Evolutionary conservation across 306 rosid species (phyloP).

Genomic region (Echinosophora koreensis): DNA sequence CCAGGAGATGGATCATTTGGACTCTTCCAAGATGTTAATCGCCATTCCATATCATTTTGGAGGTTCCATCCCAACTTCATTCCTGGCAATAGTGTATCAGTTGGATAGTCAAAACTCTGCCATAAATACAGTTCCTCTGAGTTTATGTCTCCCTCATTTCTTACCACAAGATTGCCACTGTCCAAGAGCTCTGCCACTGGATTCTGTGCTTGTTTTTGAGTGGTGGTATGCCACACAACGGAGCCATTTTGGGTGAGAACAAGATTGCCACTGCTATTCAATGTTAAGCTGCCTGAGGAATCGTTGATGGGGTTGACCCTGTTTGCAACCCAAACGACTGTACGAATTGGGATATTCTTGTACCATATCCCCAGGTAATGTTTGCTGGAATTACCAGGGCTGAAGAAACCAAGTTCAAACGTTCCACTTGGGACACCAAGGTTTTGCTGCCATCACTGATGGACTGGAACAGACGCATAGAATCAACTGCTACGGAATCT

Average conservation of each 20-base stretch:
- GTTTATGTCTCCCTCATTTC: not conserved
- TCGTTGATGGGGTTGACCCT: conserved; percentile 12
- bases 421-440: conserved; percentile 43
- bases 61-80: conserved; percentile 11
- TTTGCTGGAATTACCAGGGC: conserved; percentile 31
- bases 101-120: conserved; percentile 10
- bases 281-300: not conserved
- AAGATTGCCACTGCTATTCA: not conserved
- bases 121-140: conserved; percentile 16
- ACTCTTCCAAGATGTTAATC: conserved; percentile 13
- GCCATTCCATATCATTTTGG: not conserved
- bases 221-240: not conserved
- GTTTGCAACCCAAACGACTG: conserved; percentile 50
- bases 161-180: conserved; percentile 6
- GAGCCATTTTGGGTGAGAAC: not conserved
- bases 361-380: conserved; percentile 47
- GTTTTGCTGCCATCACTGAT: conserved; percentile 22
- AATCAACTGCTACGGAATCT: conserved; percentile 9
- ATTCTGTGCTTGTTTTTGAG: not conserved
- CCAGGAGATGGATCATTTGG: not conserved
- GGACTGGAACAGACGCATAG: not conserved
- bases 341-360: conserved; percentile 10
- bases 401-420: conserved; percentile 49
- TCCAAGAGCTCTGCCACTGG: not conserved
- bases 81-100: not conserved